Conservation (phyloP, 805 yeast species). For the Crinitomyces ghanaensis region DNA sequence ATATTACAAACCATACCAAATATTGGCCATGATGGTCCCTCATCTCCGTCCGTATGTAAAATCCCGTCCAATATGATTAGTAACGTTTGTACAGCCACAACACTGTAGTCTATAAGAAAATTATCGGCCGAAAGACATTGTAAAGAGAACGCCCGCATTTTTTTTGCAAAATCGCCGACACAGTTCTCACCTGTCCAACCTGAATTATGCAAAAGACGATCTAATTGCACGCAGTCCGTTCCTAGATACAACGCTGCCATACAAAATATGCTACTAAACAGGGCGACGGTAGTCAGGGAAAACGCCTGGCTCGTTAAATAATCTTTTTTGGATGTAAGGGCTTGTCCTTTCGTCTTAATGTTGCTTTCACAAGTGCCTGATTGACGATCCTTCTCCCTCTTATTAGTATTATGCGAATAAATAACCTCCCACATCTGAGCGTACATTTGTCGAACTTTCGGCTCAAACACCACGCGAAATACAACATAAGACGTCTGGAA, state of each 20-base stretch:
- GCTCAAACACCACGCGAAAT: conserved; percentile 6
- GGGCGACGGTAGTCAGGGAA: no score
- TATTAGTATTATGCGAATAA: no score
- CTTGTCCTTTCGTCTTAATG: not conserved
- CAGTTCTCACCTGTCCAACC: no score
- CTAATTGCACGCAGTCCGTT: no score
- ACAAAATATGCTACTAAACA: no score
- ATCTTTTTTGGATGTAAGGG: conserved; percentile 1
- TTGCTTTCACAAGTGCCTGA: no score
- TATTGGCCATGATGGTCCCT: conserved; percentile 8
- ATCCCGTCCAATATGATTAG: conserved; percentile 4
- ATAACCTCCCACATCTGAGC: no score
- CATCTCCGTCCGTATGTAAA: conserved; percentile 6
- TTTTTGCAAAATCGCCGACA: no score
- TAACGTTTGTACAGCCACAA: conserved; percentile 8
- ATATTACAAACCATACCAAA: conserved; percentile 5
- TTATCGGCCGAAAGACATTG: conserved; percentile 9
- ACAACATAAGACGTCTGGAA: conserved; percentile 3
- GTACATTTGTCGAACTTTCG: conserved; percentile 2
- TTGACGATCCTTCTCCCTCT: no score
- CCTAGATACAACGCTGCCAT: no score
- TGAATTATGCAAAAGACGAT: no score
- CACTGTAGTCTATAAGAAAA: conserved; percentile 4
- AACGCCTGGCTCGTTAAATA: no score
- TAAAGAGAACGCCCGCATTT: conserved; percentile 2